phyloP scores from a whole-genome alignment of 1,284 basidiomycete genomes.

The Ceratobasidium sp. region DNA sequence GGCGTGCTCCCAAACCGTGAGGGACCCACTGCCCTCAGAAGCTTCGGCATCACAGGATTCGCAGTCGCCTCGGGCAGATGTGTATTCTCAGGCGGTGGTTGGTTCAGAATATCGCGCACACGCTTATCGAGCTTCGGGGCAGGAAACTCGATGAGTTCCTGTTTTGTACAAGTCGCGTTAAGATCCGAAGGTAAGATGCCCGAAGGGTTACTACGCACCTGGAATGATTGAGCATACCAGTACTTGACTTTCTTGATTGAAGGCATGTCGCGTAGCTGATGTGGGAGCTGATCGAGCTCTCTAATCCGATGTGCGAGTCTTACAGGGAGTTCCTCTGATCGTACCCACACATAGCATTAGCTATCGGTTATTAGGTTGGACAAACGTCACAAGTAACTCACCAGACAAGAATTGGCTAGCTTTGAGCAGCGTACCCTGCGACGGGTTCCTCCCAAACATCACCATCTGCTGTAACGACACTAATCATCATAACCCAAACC shows the following conservation, averaged over 20 bases:
- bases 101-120: conserved; percentile 77
- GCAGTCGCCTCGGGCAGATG: conserved; percentile 76
- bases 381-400: conserved; percentile 55
- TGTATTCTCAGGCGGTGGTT: conserved; percentile 61
- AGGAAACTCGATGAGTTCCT: conserved; percentile 92
- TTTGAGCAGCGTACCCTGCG: conserved; percentile 88
- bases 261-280: conserved; percentile 92
- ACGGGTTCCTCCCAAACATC: conserved; percentile 87
- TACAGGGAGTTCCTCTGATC: conserved; percentile 89
- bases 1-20: conserved; percentile 15
- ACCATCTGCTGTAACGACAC: conserved; percentile 96
- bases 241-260: conserved; percentile 96
- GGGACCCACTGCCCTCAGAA: conserved; percentile 46
- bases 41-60: conserved; percentile 73
- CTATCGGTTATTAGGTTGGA: neutral
- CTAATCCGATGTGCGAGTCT: conserved; percentile 96
- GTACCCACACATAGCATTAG: conserved; percentile 22
- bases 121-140: conserved; percentile 76
- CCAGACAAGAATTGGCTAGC: conserved; percentile 88
- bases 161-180: conserved; percentile 33
- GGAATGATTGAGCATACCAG: conserved; percentile 99
- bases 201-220: conserved; percentile 69
- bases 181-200: conserved; percentile 14
- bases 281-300: conserved; percentile 95
- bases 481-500: conserved; percentile 54